Conservation (phyloP, 2,329 filamentous ascomycete species). For the Colletotrichum liaoningense region DNA sequence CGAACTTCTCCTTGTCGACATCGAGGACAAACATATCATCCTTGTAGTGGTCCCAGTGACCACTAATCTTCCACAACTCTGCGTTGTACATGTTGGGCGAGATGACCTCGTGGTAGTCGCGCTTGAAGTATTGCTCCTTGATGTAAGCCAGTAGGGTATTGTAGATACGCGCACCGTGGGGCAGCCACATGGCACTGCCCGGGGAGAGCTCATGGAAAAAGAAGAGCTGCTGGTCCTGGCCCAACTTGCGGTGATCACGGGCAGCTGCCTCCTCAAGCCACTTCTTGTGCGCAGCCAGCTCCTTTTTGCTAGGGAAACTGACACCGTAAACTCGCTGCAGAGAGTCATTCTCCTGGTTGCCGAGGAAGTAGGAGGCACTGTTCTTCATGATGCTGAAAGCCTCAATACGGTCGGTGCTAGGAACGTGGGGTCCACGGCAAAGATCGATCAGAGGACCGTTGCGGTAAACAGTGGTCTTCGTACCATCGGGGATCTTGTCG, state of each 20-base stretch:
- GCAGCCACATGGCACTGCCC: slow-evolving; percentile 91
- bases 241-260: slow-evolving; percentile 93
- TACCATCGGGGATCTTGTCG: slow-evolving; percentile 89
- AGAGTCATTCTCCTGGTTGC: slow-evolving; percentile 92
- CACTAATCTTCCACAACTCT: slow-evolving; percentile 91
- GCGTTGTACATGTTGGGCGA: slow-evolving; percentile 95
- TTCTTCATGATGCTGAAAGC: slow-evolving; percentile 82
- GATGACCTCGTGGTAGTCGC: slow-evolving; percentile 94
- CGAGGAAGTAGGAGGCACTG: slow-evolving; percentile 86
- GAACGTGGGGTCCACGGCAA: slow-evolving; percentile 94
- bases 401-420: slow-evolving; percentile 86
- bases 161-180: slow-evolving; percentile 93
- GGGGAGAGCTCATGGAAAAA: slow-evolving; percentile 97
- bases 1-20: slow-evolving; percentile 82
- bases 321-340: slow-evolving; percentile 97
- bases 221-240: slow-evolving; percentile 95
- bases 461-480: slow-evolving; percentile 92
- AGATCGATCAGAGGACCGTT: slow-evolving; percentile 95
- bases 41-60: slow-evolving; percentile 92
- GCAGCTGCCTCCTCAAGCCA: slow-evolving; percentile 98
- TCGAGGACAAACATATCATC: slow-evolving; percentile 83
- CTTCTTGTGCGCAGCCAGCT: slow-evolving; percentile 91
- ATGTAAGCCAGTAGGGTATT: slow-evolving; percentile 87
- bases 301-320: slow-evolving; percentile 95
- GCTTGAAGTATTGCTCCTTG: slow-evolving; percentile 88